These are phyloP conservation scores for Penicillium expansum DNA, from an alignment of 2,329 filamentous ascomycete genomes.

Conservation along the genomic window DNA sequence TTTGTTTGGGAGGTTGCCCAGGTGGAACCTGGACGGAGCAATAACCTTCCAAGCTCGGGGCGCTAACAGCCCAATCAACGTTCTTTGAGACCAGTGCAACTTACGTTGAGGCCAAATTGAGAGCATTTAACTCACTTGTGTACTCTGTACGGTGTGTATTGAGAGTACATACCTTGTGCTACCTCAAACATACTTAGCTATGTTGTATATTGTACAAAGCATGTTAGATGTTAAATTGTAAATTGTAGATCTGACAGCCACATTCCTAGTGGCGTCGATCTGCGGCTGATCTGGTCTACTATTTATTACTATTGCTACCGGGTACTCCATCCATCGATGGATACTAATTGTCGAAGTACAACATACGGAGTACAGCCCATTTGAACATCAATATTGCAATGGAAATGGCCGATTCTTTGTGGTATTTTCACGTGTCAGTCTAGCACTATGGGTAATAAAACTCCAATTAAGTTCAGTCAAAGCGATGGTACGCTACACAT, in stretches of 20 bases:
- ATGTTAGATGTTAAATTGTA: neutral
- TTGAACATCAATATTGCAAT: neutral
- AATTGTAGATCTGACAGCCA: constrained; percentile 4
- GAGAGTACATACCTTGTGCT: neutral
- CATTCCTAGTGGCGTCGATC: constrained; percentile 4
- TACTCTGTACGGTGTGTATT: too few relatives aligned
- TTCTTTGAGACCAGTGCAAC: neutral
- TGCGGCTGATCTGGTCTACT: constrained; percentile 1
- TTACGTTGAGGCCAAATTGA: neutral
- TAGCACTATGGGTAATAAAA: constrained; percentile 5
- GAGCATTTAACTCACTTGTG: neutral
- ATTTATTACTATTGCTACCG: neutral
- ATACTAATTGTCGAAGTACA: neutral
- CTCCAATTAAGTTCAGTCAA: neutral
- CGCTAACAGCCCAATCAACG: neutral
- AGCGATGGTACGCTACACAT: neutral
- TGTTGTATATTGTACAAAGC: too few relatives aligned
- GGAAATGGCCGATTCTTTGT: neutral
- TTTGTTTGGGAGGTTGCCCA: neutral
- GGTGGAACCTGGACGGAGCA: neutral
- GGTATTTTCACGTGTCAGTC: neutral
- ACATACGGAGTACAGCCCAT: too few relatives aligned
- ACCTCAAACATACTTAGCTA: neutral
- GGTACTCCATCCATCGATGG: neutral
- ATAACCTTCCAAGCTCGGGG: neutral